Evolutionary conservation across 768 basidiomycete species (phyloP), one percentile per base, ranked within the genome.

Genomic region (Lentinus brumalis): DNA sequence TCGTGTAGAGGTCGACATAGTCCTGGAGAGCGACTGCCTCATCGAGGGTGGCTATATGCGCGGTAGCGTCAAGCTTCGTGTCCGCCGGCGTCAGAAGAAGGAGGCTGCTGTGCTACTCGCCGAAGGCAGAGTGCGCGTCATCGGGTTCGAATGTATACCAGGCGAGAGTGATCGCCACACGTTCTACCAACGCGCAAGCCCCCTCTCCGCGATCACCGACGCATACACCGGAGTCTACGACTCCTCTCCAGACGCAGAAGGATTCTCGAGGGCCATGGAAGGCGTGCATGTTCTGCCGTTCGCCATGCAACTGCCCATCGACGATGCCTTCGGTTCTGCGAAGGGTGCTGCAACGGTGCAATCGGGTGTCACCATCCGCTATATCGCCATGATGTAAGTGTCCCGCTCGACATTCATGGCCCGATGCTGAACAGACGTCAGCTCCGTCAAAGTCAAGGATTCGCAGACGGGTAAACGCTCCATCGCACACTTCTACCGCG

Each of bases 401-500:
- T 18, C 18, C 46, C 45, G 1, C 35, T 35, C 21, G 35, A 16
- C 45, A 35, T 52, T 58, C 57, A 53, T 46, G 29, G 3, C 46
- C 51, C 8, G 32, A 32, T 35, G 60, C 35, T 26, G 2, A 52
- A 57, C 29, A 18, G 11, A 47, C 40, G 46, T 5, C 61, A 91
- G 91, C 5, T 91, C 89, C 10, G 75, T 92, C 66, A 89, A 89
- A 73, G 81, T 96, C 59, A 89, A 88, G 71, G 86, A 91, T 55
- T 68, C 83, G 2, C 74, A 79, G 15, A 83, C 83, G 4, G 76
- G 78, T 30, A 81, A 81, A 65, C 80, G 84, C 14, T 92, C 91
- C 3, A 88, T 96, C 38, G 89, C 94, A 4, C 94, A 97, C 74
- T 94, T 96, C 72, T 96, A 95, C 72, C 86, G 94, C 9, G 77